phyloP scores from a whole-genome alignment of 371 early-diverging fungal genomes.

The Capillidium rhysosporum region DNA sequence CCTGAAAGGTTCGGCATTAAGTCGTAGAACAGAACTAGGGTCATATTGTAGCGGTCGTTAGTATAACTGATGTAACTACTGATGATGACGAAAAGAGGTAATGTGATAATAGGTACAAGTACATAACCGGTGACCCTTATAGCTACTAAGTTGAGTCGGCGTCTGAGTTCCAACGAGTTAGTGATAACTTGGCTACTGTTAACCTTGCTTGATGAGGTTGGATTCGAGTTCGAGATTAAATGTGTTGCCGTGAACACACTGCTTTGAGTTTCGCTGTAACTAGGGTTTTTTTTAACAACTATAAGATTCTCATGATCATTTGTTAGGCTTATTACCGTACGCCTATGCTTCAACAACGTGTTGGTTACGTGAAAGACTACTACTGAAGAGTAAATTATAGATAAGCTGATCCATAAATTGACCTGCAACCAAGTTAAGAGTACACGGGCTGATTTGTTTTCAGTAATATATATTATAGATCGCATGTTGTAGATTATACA shows the following conservation, averaged over 20 bases:
- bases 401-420: not conserved
- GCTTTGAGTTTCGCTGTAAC: too few species aligned
- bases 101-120: not conserved
- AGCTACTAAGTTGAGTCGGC: not conserved
- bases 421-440: not conserved
- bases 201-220: not conserved
- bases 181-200: not conserved
- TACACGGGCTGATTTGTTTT: not conserved
- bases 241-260: not conserved
- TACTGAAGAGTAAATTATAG: not conserved
- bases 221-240: not conserved
- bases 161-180: not conserved
- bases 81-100: not conserved
- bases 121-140: not conserved
- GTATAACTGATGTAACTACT: not conserved
- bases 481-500: not conserved
- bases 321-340: not conserved
- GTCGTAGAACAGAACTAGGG: not conserved
- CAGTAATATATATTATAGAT: not conserved
- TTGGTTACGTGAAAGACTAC: not conserved
- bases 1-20: not conserved
- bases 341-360: not conserved
- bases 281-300: too few species aligned
- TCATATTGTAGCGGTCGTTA: not conserved
- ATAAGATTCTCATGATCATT: not conserved